phyloP scores from a whole-genome alignment of 768 basidiomycete species.

The Russula vinacea region DNA sequence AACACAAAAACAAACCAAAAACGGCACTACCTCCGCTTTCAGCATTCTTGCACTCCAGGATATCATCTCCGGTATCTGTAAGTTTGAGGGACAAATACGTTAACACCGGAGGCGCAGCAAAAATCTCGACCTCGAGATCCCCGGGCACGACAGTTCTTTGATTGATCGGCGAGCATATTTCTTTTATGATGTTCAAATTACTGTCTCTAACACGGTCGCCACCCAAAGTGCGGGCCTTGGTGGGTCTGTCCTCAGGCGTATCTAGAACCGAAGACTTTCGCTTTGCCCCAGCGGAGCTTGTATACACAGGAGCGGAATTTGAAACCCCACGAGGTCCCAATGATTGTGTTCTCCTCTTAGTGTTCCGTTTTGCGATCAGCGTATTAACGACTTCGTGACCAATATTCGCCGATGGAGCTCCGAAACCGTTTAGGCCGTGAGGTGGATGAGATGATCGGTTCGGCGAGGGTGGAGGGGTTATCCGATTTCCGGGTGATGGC shows the following conservation, averaged over 20 bases:
- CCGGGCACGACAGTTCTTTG: neutral
- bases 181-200: conserved; percentile 45
- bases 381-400: conserved; percentile 53
- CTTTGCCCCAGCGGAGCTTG: conserved; percentile 43
- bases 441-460: conserved; percentile 36
- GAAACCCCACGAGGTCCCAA: conserved; percentile 36
- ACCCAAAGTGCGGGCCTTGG: conserved; percentile 58
- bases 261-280: conserved; percentile 50
- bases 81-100: conserved; percentile 54
- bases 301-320: conserved; percentile 7
- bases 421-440: conserved; percentile 45
- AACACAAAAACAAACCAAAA: conserved; percentile 2
- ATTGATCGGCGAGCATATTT: conserved; percentile 41
- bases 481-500: conserved; percentile 29
- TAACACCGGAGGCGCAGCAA: conserved; percentile 42
- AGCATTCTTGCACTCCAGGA: conserved; percentile 77
- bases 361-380: conserved; percentile 68
- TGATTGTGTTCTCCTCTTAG: conserved; percentile 48
- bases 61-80: conserved; percentile 61
- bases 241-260: conserved; percentile 38
- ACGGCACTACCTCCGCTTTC: conserved; percentile 53
- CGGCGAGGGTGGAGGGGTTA: conserved; percentile 53
- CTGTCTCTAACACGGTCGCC: conserved; percentile 57
- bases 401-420: conserved; percentile 36
- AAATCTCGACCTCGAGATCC: conserved; percentile 8